Percentiles rank a stretch among this genome's conserved stretches.
These are phyloP conservation scores for Suhomyces guaymorum DNA, from an alignment of 1,139 yeast genomes.

Conservation along the genomic window DNA sequence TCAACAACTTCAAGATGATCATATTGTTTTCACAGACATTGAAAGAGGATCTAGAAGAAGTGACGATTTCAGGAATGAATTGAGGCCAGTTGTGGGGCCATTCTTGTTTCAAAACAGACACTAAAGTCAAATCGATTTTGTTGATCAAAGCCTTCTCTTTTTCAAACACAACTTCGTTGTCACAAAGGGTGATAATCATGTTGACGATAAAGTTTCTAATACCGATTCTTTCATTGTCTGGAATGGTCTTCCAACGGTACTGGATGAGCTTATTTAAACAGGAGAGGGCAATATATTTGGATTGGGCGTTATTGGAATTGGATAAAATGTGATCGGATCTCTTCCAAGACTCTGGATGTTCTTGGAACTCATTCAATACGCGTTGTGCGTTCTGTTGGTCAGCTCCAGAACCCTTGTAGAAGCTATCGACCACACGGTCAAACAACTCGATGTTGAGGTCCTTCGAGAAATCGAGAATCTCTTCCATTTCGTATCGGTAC, in stretches of 20 bases:
- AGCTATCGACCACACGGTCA: slow-evolving; percentile 85
- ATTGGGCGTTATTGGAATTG: slow-evolving; percentile 73
- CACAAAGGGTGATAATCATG: slow-evolving; percentile 91
- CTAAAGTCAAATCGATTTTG: slow-evolving; percentile 91
- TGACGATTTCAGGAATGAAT: slow-evolving; percentile 89
- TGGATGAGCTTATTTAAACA: slow-evolving; percentile 87
- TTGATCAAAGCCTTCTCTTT: slow-evolving; percentile 81
- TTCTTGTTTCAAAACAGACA: slow-evolving; percentile 92
- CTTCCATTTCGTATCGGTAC: slow-evolving; percentile 73
- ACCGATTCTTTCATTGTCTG: slow-evolving; percentile 82
- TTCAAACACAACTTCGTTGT: slow-evolving; percentile 74
- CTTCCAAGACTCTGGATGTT: slow-evolving; percentile 95
- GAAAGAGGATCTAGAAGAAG: slow-evolving; percentile 78
- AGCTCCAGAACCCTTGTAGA: slow-evolving; percentile 78
- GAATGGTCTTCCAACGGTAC: slow-evolving; percentile 91
- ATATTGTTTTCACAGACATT: slow-evolving; percentile 97
- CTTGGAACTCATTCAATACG: slow-evolving; percentile 85
- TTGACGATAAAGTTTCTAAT: slow-evolving; percentile 90
- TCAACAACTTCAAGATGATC: slow-evolving; percentile 82
- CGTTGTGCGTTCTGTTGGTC: slow-evolving; percentile 83
- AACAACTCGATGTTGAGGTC: slow-evolving; percentile 79
- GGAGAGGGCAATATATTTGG: slow-evolving; percentile 89
- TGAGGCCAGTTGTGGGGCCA: slow-evolving; percentile 99
- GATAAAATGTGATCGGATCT: slow-evolving; percentile 88
- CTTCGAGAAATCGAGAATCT: slow-evolving; percentile 79